A percentile compares a stretch with the other conserved stretches of the same genome.
Evolutionary conservation across 129 eudicot species (phyloP).

Genomic region (Lactuca saligna): DNA sequence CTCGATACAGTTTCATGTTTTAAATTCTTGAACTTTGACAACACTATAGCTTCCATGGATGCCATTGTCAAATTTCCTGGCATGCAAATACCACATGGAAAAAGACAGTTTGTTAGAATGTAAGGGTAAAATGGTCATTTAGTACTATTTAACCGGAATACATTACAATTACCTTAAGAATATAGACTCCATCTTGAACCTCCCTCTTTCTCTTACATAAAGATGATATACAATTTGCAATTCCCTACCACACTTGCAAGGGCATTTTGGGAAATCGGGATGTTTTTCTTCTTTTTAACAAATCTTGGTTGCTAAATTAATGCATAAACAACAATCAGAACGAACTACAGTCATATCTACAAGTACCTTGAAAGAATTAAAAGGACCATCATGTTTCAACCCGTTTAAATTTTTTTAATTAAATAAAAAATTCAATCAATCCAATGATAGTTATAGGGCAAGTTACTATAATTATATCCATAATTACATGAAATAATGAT

Average conservation of each 20-base stretch:
- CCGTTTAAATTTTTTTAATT: slow-evolving; percentile 20
- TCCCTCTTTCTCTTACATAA: slow-evolving; percentile 89
- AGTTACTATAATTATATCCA: background rate
- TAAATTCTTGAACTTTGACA: slow-evolving; percentile 54
- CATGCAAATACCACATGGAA: slow-evolving; percentile 32
- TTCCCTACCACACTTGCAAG: slow-evolving; percentile 83
- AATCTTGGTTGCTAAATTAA: slow-evolving; percentile 72
- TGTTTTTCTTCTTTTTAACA: slow-evolving; percentile 64
- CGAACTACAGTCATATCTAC: slow-evolving; percentile 99
- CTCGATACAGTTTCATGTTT: slow-evolving; percentile 86
- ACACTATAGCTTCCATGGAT: slow-evolving; percentile 64
- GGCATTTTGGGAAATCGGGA: slow-evolving; percentile 53
- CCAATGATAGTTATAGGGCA: background rate
- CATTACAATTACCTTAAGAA: slow-evolving; percentile 57
- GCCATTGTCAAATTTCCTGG: slow-evolving; percentile 73
- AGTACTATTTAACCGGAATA: too few relatives aligned
- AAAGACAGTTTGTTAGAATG: too few relatives aligned
- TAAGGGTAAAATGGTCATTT: too few relatives aligned
- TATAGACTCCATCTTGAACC: slow-evolving; percentile 74
- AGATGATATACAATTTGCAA: slow-evolving; percentile 66
- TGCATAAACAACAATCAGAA: slow-evolving; percentile 91
- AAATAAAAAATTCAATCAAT: too few relatives aligned
- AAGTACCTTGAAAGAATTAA: slow-evolving; percentile 91
- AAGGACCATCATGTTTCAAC: slow-evolving; percentile 94
- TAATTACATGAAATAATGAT: background rate